Percentiles rank a stretch among this genome's conserved stretches.
phyloP scores from a whole-genome alignment of 352 stramenopile species.

The Pythium insidiosum region DNA sequence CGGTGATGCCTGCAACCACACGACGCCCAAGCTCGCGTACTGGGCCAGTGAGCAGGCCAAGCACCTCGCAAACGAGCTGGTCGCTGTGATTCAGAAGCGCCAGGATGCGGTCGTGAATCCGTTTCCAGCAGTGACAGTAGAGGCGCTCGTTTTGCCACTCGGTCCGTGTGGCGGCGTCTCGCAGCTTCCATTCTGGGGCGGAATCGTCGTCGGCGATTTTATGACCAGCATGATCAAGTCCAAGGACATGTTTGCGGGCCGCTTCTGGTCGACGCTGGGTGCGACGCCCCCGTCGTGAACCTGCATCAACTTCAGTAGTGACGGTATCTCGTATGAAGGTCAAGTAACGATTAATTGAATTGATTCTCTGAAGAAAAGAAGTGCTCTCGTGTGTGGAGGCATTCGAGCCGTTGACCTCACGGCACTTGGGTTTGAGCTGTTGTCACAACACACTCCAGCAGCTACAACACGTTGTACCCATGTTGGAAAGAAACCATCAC shows the following conservation, averaged over 20 bases:
- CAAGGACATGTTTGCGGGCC: conserved; percentile 17
- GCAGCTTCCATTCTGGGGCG: conserved; percentile 18
- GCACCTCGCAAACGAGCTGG: conserved; percentile 28
- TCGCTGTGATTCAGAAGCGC: conserved; percentile 24
- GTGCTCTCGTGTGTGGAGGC: too few species aligned
- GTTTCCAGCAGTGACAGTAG: conserved; percentile 15
- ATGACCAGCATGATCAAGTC: conserved; percentile 20
- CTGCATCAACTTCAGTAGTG: too few species aligned
- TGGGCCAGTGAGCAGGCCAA: conserved; percentile 32
- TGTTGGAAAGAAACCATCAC: too few species aligned
- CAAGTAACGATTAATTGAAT: too few species aligned
- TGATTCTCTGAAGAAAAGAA: too few species aligned
- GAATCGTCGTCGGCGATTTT: conserved; percentile 17
- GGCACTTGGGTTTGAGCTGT: too few species aligned
- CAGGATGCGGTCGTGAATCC: conserved; percentile 26
- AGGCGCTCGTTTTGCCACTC: conserved; percentile 20
- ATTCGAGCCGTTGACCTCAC: too few species aligned
- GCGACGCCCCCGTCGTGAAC: too few species aligned
- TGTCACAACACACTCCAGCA: too few species aligned
- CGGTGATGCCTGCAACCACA: conserved; percentile 40
- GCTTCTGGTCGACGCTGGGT: conserved; percentile 13
- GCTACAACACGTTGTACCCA: too few species aligned
- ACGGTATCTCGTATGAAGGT: too few species aligned
- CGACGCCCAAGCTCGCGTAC: conserved; percentile 32
- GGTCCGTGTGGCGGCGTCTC: conserved; percentile 19